Evolutionary conservation across 257 asterid genomes (phyloP).

Genomic region (Solanum dulcamara): DNA sequence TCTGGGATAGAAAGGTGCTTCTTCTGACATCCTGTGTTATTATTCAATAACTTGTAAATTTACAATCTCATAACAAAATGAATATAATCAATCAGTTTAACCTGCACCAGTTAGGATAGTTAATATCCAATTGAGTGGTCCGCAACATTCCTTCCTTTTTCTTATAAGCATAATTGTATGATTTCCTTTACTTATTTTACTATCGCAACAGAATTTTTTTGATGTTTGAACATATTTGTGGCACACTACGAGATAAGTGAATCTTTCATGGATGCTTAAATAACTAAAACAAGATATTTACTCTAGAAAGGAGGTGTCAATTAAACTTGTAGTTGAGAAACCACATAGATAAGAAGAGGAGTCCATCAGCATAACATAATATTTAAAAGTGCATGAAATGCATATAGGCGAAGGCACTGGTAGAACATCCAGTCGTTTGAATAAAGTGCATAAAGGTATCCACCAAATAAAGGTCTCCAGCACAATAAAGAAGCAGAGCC

Average conservation of each 20-base stretch:
- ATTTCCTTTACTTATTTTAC: not conserved
- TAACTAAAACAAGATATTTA: not conserved
- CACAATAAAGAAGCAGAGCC: not conserved
- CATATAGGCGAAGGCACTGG: not conserved
- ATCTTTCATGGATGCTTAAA: not conserved
- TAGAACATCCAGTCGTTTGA: not conserved
- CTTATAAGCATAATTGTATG: not conserved
- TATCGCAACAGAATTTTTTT: not conserved
- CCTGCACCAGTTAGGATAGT: not conserved
- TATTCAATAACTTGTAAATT: not conserved
- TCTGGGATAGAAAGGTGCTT: conserved; percentile 16
- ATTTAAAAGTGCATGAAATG: not conserved
- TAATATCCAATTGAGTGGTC: not conserved
- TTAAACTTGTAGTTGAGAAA: not conserved
- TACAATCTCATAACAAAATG: not conserved
- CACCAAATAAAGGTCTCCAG: not conserved
- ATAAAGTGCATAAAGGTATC: not conserved
- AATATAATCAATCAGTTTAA: not conserved
- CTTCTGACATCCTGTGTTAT: conserved; percentile 11
- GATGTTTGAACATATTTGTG: not conserved
- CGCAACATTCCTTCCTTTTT: not conserved
- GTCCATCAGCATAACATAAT: not conserved
- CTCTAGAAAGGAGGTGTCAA: not conserved
- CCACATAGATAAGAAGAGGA: not conserved
- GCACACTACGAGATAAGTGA: not conserved